Conservation (phyloP, 1,284 basidiomycete species). For the Xerocomus minutiporus region DNA sequence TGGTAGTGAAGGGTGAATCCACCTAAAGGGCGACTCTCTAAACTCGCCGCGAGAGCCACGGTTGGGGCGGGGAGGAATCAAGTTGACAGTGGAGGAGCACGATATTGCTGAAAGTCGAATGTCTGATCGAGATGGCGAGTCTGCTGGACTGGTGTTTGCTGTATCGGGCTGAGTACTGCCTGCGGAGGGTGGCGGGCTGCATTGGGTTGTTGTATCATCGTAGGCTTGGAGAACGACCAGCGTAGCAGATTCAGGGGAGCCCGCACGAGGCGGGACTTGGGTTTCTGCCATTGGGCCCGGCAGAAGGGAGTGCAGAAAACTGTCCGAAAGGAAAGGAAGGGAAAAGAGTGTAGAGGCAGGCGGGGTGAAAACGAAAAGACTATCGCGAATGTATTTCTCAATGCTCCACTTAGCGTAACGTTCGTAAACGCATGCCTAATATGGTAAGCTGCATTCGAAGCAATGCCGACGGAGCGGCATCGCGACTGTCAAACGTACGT, state of each 20-base stretch:
- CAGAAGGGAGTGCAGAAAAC: background rate
- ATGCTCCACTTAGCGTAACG: conserved; percentile 16
- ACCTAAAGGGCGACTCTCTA: conserved; percentile 31
- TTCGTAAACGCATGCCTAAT: conserved; percentile 34
- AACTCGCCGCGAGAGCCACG: conserved; percentile 18
- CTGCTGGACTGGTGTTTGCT: conserved; percentile 9
- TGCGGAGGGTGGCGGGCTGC: background rate
- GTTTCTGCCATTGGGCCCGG: conserved; percentile 14
- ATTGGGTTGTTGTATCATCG: conserved; percentile 8
- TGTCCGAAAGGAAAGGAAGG: conserved; percentile 6
- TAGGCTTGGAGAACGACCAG: conserved; percentile 30
- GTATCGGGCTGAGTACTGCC: background rate
- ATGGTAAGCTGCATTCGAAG: conserved; percentile 10
- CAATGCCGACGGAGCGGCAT: background rate
- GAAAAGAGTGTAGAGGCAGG: conserved; percentile 6
- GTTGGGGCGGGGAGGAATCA: conserved; percentile 18
- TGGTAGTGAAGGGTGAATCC: conserved; percentile 27
- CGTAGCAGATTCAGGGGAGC: conserved; percentile 30
- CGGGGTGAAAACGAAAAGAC: conserved; percentile 19
- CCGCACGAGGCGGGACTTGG: conserved; percentile 8
- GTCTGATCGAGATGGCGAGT: conserved; percentile 22
- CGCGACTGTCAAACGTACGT: background rate
- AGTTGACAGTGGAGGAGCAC: conserved; percentile 21
- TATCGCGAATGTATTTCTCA: background rate
- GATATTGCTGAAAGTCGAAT: conserved; percentile 25